Evolutionary conservation across 2,329 filamentous ascomycete species (phyloP), one percentile per base, ranked within the genome.

Genomic region (Fusarium sp.): DNA sequence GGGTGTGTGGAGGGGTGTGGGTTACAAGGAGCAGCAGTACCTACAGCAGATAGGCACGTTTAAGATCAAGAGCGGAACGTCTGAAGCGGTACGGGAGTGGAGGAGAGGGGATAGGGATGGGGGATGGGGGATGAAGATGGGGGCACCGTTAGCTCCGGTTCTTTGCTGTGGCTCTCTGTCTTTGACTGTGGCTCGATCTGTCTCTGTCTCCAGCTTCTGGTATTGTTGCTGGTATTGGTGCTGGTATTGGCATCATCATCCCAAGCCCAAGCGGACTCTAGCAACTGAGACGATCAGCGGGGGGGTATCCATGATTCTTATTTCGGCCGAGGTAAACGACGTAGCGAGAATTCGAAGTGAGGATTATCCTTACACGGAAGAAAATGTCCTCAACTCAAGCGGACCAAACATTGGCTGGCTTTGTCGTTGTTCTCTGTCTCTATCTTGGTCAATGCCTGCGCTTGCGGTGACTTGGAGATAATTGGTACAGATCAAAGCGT

Each of bases 271-370:
- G 52, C 57, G 59, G 52, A 33, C 17, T 44, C 45, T 44, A 69
- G 19, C 51, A 37, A 68, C 54, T 59, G 61, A 64, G 68, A 73
- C 66, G 71, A 73, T 73, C 71, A 68, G 68, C 68, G 71, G 70
- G 68, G 68, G 70, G 63, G 68, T 37, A 52, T 44, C 57, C 57
- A 60, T 61, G 55, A 35, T 50, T 46, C 26, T 54, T 19, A 61
- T 61, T 70, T 73, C 71, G 71, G 69, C 68, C 70, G 71, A 73
- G 71, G 71, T 61, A 61, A 62, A 59, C 30, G 33, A 49, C 48
- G 52, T 33, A 54, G 46, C 40, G 35, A 56, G 45, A 57, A 35
- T 39, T 28, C 13, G 40, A 57, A 59, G 51, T 59, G 44, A 35
- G 53, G 58, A 44, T 35, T 67, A 55, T 65, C 68, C 55, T 72